Evolutionary conservation across 139 green algal species (phyloP).

Genomic region (Chlamydomonas schloesseri): DNA sequence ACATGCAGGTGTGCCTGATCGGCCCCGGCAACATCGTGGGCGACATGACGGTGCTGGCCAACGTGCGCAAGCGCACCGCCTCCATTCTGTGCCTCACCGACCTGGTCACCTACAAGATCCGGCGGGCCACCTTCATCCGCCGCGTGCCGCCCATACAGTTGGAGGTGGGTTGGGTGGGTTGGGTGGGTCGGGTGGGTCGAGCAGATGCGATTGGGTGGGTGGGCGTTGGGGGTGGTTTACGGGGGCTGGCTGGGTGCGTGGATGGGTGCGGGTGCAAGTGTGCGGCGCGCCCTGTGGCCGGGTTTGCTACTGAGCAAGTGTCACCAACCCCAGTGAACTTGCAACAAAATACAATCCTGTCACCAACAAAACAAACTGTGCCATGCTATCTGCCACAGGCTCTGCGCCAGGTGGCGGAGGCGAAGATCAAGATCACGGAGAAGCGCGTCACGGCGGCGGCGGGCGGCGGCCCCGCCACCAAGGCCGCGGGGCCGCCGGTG

Average conservation of each 20-base stretch:
- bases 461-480: too few relatives aligned
- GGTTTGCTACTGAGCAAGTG: too few relatives aligned
- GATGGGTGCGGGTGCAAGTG: too few relatives aligned
- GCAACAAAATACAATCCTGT: too few relatives aligned
- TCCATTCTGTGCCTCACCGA: slow-evolving; percentile 26
- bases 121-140: slow-evolving; percentile 35
- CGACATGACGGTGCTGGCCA: slow-evolving; percentile 53
- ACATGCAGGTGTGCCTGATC: slow-evolving; percentile 47
- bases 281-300: too few relatives aligned
- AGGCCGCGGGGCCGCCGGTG: background rate
- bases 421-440: slow-evolving; percentile 48
- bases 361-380: too few relatives aligned
- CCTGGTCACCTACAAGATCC: slow-evolving; percentile 47
- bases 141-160: slow-evolving; percentile 39
- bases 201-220: too few relatives aligned
- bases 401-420: slow-evolving; percentile 40
- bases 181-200: too few relatives aligned
- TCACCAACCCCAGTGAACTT: too few relatives aligned
- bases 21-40: slow-evolving; percentile 48
- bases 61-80: slow-evolving; percentile 38
- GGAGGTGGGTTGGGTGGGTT: slow-evolving; percentile 19
- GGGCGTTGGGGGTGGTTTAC: too few relatives aligned
- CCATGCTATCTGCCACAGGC: too few relatives aligned
- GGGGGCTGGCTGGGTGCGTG: too few relatives aligned
- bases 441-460: background rate